Conservation (phyloP, 352 stramenopile genomes). For the Phytophthora pini region DNA sequence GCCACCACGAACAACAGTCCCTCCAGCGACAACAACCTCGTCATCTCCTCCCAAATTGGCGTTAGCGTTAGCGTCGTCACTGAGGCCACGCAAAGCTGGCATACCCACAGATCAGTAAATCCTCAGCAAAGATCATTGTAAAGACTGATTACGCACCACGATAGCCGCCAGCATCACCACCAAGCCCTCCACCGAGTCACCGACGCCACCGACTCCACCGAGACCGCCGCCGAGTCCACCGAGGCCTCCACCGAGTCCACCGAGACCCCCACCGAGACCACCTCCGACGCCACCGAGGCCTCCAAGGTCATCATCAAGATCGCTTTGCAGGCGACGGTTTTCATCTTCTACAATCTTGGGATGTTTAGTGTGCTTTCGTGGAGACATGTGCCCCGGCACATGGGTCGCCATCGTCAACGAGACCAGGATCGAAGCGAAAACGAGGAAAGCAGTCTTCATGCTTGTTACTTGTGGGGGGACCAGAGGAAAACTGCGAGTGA, state of each 20-base stretch:
- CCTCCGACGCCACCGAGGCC: constrained; percentile 3
- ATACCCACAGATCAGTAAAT: constrained; percentile 4
- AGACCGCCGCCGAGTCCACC: constrained; percentile 13
- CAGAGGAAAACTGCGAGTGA: constrained; percentile 26
- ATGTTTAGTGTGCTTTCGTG: constrained; percentile 1
- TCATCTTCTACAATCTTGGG: constrained; percentile 4
- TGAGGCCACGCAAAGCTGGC: constrained; percentile 13
- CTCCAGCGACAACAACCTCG: constrained; percentile 29
- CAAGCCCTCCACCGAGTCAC: constrained; percentile 12
- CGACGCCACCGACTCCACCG: constrained; percentile 4
- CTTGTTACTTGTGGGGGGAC: constrained; percentile 6
- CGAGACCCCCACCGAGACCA: background rate
- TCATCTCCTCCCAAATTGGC: constrained; percentile 7
- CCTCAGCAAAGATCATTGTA: too few species aligned
- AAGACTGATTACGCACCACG: constrained; percentile 9
- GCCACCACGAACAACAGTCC: constrained; percentile 24
- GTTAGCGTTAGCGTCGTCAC: too few species aligned
- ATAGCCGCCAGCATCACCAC: constrained; percentile 8
- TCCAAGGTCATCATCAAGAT: constrained; percentile 3
- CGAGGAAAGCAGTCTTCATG: constrained; percentile 30
- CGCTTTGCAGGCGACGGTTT: constrained; percentile 12
- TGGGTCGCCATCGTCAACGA: constrained; percentile 16
- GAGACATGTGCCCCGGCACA: constrained; percentile 5
- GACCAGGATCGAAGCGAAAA: constrained; percentile 16
- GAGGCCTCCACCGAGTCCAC: constrained; percentile 9